Base-by-base conservation (phyloP, 192 early-diverging fungal species). In the Paraglomus occultum region DNA sequence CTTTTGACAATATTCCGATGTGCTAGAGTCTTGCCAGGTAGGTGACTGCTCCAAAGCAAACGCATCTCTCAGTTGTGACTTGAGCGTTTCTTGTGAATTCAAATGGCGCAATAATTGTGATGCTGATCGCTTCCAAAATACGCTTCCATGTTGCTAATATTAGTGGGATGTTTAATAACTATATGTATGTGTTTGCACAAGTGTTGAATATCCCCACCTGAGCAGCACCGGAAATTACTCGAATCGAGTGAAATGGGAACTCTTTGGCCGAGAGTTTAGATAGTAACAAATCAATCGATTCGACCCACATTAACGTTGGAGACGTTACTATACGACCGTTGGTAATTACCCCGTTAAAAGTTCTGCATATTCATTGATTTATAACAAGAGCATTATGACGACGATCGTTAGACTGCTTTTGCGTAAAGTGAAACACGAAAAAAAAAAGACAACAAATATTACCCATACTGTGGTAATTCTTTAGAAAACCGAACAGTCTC, bases 1-100 rank as follows among this genome's bases (percentile, higher is more conserved):
- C 7, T 73, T 67, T 4, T 64, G 70, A 64, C 93, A 94, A 68
- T 92, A 82, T 45, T 70, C 51, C 0, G 63, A 55, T 0, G 92
- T 92, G 67, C 89, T 91, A 5, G 89, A 83, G 64, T 94, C 92
- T 73, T 91, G 87, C 92, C 92, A 94, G 62, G 90, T 92, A 6
- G 92, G 92, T 6, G 90, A 92, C 23, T 85, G 69, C 8, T 46
- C 12, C 53, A 89, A 75, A 0, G 91, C 79, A 47, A 87, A 87
- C 0, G 73, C 80, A 49, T 83, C 44, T 46, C 70, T 67, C 20
- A 94, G 74, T 70, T 91, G 88, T 11, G 71, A 71, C 10, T 18
- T 54, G 1, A 91, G 74, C 4, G 83, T 50, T 31, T 18, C 11
- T 1, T 47, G n/a, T 1, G 73, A 2, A 31, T 81, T 66, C n/a